A percentile compares a stretch with the other conserved stretches of the same genome.
Conservation (phyloP, 2,329 filamentous ascomycete genomes). For the Epichloe aotearoae region DNA sequence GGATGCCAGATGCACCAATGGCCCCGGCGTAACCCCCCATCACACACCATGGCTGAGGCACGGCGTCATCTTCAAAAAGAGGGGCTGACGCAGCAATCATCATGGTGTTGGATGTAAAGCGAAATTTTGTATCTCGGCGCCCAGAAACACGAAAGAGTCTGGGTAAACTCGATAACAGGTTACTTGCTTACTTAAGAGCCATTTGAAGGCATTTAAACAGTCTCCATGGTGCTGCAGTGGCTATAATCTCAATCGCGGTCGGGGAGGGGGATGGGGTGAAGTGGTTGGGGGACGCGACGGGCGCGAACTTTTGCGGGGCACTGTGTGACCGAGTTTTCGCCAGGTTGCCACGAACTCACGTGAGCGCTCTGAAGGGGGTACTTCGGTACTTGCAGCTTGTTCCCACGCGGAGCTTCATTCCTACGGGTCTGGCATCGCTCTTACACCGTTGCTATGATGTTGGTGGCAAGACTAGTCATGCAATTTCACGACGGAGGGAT, state of each 20-base stretch:
- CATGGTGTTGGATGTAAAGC: slow-evolving; percentile 3
- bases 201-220: slow-evolving; percentile 5
- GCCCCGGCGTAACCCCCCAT: slow-evolving; percentile 1
- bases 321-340: slow-evolving; percentile 19
- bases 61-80: slow-evolving; percentile 11
- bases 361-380: slow-evolving; percentile 15
- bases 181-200: not conserved
- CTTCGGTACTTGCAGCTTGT: not conserved
- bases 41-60: slow-evolving; percentile 7
- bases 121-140: slow-evolving; percentile 10
- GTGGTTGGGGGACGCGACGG: slow-evolving; percentile 31
- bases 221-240: slow-evolving; percentile 16
- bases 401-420: not conserved
- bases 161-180: slow-evolving; percentile 11
- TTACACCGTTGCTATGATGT: too few species aligned
- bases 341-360: slow-evolving; percentile 31
- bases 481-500: too few species aligned
- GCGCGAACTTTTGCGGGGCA: slow-evolving; percentile 25
- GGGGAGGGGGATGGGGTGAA: slow-evolving; percentile 26
- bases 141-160: slow-evolving; percentile 10
- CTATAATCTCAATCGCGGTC: slow-evolving; percentile 9
- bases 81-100: slow-evolving; percentile 11
- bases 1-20: not conserved
- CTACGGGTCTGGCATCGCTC: too few species aligned
- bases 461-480: too few species aligned